A percentile compares a stretch with the other conserved stretches of the same genome.
These are phyloP conservation scores for Cladosporium halotolerans DNA, from an alignment of 2,329 filamentous ascomycete species.

Conservation along the genomic window DNA sequence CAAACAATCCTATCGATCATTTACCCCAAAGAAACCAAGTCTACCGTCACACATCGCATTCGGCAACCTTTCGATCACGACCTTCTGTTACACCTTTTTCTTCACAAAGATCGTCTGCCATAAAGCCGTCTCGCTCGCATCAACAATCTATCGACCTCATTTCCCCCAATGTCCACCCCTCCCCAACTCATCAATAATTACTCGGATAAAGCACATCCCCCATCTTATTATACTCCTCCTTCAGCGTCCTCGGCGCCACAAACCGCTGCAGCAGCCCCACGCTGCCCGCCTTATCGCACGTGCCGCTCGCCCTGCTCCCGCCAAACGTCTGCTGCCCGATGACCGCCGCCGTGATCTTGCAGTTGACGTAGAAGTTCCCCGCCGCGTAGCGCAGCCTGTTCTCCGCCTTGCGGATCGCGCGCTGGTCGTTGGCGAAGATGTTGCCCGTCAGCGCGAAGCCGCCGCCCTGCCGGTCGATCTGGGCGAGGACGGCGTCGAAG, in stretches of 20 bases:
- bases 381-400: slow-evolving; percentile 65
- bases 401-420: slow-evolving; percentile 61
- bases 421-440: slow-evolving; percentile 65
- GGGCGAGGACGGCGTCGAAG: slow-evolving; percentile 63
- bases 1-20: too few relatives aligned
- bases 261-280: slow-evolving; percentile 47
- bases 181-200: slow-evolving; percentile 30
- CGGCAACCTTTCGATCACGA: too few relatives aligned
- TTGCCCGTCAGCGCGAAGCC: slow-evolving; percentile 69
- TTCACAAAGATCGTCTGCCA: too few relatives aligned
- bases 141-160: too few relatives aligned
- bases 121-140: too few relatives aligned
- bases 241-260: slow-evolving; percentile 51
- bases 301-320: slow-evolving; percentile 50
- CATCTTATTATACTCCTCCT: slow-evolving; percentile 49
- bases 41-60: too few relatives aligned
- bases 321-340: slow-evolving; percentile 39
- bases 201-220: slow-evolving; percentile 48
- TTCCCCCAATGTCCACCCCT: too few relatives aligned
- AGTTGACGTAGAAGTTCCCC: slow-evolving; percentile 83
- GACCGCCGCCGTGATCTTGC: slow-evolving; percentile 58
- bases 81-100: too few relatives aligned
- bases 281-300: slow-evolving; percentile 53
- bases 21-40: too few relatives aligned
- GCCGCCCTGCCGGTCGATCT: slow-evolving; percentile 8